Base-by-base conservation (phyloP, 768 basidiomycete species). In the Collybiopsis luxurians region DNA sequence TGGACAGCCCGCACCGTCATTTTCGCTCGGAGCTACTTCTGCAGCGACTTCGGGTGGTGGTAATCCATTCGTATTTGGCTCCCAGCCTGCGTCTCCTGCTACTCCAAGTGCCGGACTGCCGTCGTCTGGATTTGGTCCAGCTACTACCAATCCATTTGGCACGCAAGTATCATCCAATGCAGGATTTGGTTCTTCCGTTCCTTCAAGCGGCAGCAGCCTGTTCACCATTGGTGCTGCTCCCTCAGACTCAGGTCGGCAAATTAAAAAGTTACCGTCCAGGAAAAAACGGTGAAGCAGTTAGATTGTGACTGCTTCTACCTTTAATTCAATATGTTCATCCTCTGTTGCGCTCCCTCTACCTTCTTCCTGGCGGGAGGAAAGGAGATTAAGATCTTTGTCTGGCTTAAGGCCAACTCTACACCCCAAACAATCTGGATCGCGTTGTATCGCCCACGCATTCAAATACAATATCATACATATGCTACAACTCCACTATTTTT, bases 151-250 rank as follows among this genome's bases (percentile, higher is more conserved):
- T 36, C 76, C 79, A 9, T 85, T 84, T 59, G 72, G 75, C 63
- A 71, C 73, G 4, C 70, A 75, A 6, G 65, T 72, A 27, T 64
- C 69, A 13, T 28, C 56, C 73, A 42, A 70, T 73, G 1, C 67
- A 71, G 19, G 31, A 13, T 58, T 53, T 40, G 52, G 52, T 30
- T 28, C 46, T 24, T n/a, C 67, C 34, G 70, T 72, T 13, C 64
- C 77, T 10, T 66, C 77, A 2, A 17, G 62, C 2, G 74, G 70
- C 19, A 73, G 73, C 7, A 69, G 71, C 6, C 59, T 86, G 34
- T 86, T 86, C 63, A 86, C 84, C 12, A 85, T 86, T 53, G 85
- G 85, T 28, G 74, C 85, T 46, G 77, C 80, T 1, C 79, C 85
- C 17, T 61, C 77, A 21, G 66, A 65, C 50, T 67, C 62, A 36